phyloP scores from a whole-genome alignment of 108 stramenopile genomes.

The Cyclotella atomus region DNA sequence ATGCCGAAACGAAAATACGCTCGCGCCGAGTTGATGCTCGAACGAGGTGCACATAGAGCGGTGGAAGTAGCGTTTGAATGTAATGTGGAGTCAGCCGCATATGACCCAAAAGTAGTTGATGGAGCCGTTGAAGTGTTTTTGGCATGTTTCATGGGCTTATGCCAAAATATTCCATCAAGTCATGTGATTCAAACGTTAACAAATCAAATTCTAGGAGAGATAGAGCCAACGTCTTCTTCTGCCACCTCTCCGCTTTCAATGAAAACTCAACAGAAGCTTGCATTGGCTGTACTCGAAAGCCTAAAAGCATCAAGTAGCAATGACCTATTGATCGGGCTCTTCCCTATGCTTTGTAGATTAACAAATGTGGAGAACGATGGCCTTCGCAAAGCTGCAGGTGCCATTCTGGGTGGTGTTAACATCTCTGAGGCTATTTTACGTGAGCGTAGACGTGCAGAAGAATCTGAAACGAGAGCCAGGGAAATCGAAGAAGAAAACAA shows the following conservation, averaged over 20 bases:
- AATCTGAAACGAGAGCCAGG: constrained; percentile 36
- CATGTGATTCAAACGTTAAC: constrained; percentile 40
- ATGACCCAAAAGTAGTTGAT: constrained; percentile 36
- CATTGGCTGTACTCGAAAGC: constrained; percentile 57
- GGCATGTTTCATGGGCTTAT: constrained; percentile 66
- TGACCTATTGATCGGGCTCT: constrained; percentile 53
- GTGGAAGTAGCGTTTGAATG: constrained; percentile 42
- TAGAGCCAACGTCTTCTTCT: constrained; percentile 40
- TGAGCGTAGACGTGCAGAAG: constrained; percentile 52
- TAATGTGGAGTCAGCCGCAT: constrained; percentile 22
- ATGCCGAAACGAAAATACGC: constrained; percentile 32
- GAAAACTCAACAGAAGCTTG: constrained; percentile 54
- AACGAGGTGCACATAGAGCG: constrained; percentile 43
- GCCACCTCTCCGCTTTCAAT: constrained; percentile 14
- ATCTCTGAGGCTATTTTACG: constrained; percentile 54
- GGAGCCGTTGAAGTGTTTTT: constrained; percentile 50
- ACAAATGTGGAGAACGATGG: constrained; percentile 52
- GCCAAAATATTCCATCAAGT: constrained; percentile 54
- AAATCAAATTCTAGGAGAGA: constrained; percentile 49
- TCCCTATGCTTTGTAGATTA: constrained; percentile 65
- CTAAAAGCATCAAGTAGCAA: constrained; percentile 43
- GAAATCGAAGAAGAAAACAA: constrained; percentile 62
- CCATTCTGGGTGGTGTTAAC: constrained; percentile 51
- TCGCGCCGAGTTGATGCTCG: constrained; percentile 35
- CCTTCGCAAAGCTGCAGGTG: constrained; percentile 60